Evolutionary conservation across 129 eudicot species (phyloP), one percentile per base, ranked within the genome.

Genomic region (Lactuca sativa): DNA sequence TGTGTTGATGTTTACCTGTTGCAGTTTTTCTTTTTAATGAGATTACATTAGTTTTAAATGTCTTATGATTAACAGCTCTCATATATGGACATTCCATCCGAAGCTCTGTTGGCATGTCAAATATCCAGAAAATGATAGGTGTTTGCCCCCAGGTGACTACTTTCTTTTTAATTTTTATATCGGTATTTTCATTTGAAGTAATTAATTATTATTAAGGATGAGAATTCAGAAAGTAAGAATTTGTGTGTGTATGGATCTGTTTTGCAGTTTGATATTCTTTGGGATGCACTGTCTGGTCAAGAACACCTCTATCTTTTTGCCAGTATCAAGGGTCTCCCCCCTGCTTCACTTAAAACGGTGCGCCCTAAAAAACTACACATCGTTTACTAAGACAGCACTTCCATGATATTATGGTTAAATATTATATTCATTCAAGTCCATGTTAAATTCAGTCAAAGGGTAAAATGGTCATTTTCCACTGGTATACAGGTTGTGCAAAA

Each of bases 261-360:
- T 63, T 54, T 63, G 43, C 67, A 93, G 99, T 95, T 95, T 80
- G 99, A 95, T 79, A 80, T 90, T 76, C 96, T 95, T 58, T 95
- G 99, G 99, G 86, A 87, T 74, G 89, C 87, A 59, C 31, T 95
- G 67, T 85, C 93, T 49, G 99, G 97, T 71, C 85, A 83, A 82
- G 99, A 95, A 74, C 99, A 95, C 82, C 96, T 95, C 69, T 64
- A 82, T 67, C 85, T 95, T 21, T 95, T 95, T 82, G 95, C 99
- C 49, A 82, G 83, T 71, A 95, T 95, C 74, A 95, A 90, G 84
- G 99, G 97, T 33, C 84, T 95, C 5, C 86, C 83, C 37, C 83
- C 95, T 53, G 52, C 85, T 66, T 86, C 88, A 53, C 69, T 87
- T 69, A 51, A 71, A 58, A 21, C 53, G 84, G 98, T 93, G 56